These are phyloP conservation scores for Alternaria brassicae DNA, from an alignment of 2,329 filamentous ascomycete species.

Conservation along the genomic window DNA sequence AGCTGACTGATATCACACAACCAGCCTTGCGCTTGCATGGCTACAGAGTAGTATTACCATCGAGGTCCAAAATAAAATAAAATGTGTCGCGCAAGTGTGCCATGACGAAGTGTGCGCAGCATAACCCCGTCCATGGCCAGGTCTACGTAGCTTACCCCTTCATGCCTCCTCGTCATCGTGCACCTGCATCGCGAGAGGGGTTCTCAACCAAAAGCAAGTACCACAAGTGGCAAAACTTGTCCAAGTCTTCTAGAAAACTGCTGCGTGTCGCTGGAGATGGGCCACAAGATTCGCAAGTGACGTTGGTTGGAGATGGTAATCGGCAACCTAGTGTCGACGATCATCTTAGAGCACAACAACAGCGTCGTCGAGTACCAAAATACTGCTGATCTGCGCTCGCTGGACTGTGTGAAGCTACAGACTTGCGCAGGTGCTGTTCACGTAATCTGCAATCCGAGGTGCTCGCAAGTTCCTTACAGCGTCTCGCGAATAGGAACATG, in stretches of 20 bases:
- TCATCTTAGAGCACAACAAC: background rate
- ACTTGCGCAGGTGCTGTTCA: background rate
- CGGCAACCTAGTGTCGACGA: background rate
- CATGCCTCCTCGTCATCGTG: slow-evolving; percentile 1
- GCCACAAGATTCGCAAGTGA: background rate
- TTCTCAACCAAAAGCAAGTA: background rate
- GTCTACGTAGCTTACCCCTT: background rate
- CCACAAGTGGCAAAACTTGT: slow-evolving; percentile 10
- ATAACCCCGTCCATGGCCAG: background rate
- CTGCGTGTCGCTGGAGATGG: background rate
- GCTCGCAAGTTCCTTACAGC: background rate
- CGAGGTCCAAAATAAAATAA: background rate
- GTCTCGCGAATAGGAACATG: background rate
- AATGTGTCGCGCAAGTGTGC: background rate
- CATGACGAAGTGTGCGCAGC: slow-evolving; percentile 1
- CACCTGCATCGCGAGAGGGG: background rate
- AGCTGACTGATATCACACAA: background rate
- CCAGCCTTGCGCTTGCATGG: background rate
- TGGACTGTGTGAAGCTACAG: background rate
- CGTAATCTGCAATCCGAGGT: background rate
- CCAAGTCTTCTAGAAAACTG: slow-evolving; percentile 8
- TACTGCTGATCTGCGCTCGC: background rate
- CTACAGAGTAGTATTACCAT: background rate
- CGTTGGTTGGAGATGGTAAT: background rate
- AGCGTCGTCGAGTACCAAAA: background rate